Conservation (phyloP, 768 basidiomycete species). For the Leccinellum luteum region DNA sequence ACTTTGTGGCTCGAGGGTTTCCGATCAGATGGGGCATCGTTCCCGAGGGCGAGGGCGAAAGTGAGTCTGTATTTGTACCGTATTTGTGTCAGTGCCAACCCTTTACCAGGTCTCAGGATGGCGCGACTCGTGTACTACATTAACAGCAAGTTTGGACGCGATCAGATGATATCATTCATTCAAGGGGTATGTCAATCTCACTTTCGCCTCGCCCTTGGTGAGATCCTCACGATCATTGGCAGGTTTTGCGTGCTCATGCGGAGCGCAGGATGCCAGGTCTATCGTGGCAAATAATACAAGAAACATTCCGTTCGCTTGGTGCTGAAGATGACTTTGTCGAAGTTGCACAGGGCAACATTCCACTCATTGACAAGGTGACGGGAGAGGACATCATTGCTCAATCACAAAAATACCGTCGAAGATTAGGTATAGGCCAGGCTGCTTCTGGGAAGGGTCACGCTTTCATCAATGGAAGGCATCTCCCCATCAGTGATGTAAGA, state of each 20-base stretch:
- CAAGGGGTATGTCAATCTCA: conserved; percentile 38
- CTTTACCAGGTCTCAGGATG: conserved; percentile 55
- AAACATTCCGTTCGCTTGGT: conserved; percentile 39
- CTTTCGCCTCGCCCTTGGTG: not conserved
- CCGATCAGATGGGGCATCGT: conserved; percentile 88
- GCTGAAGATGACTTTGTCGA: conserved; percentile 39
- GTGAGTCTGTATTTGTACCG: conserved; percentile 17
- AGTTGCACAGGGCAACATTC: conserved; percentile 32
- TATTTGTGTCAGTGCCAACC: not conserved
- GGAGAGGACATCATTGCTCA: conserved; percentile 39
- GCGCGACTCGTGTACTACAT: conserved; percentile 71
- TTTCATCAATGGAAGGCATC: conserved; percentile 89
- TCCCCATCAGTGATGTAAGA: conserved; percentile 64
- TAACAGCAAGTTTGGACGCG: conserved; percentile 58
- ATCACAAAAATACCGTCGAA: conserved; percentile 50
- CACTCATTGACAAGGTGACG: conserved; percentile 26
- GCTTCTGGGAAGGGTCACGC: conserved; percentile 54
- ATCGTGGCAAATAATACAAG: conserved; percentile 43
- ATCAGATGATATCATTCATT: conserved; percentile 61
- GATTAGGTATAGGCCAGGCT: conserved; percentile 50
- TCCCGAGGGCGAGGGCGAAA: conserved; percentile 51
- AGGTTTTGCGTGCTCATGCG: conserved; percentile 40
- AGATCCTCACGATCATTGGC: conserved; percentile 1
- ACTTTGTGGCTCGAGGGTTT: conserved; percentile 67
- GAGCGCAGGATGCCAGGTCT: conserved; percentile 33